Evolutionary conservation across 768 basidiomycete genomes (phyloP), one percentile per base, ranked within the genome.

Genomic region (Psilocybe tampanensis): DNA sequence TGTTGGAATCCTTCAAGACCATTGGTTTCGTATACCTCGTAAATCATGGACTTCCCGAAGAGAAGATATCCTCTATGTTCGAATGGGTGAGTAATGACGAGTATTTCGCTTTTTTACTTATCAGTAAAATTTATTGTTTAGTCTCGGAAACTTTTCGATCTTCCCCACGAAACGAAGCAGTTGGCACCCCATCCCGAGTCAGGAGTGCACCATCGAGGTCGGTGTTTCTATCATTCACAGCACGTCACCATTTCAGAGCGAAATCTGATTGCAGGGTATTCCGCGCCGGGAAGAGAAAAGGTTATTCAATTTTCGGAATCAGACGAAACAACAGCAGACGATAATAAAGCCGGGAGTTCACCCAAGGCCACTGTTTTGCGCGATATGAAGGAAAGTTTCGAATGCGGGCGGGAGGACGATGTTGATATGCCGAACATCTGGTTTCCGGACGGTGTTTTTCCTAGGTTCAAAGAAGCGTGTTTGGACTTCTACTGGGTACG

Each of bases 321-420:
- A 8, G 74, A 75, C 52, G 74, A 6, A 12, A 18, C 48, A 34
- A 9, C 50, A n/a, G 51, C 23, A 9, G 19, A 29, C 22, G 22
- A 11, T 32, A 19, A 22, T 8, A 19, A 23, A 13, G 19, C n/a
- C 18, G 39, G 33, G 15, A 33, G 18, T n/a, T 24, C 33, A 3
- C 15, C 15, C 5, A 60, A 36, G 19, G 64, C 61, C 19, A 66
- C 71, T 29, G 67, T 72, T 19, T 41, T 47, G 18, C 76, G 74
- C 36, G 73, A 76, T 44, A 68, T 79, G 44, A 83, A 82, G 61
- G 84, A 84, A 64, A 82, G 77, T 55, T 84, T 83, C 53, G 83
- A 85, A 56, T 72, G 74, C n/a, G 83, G 82, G 1, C 70, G 77
- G 23, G 83, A 84, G 44, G 70, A 75, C n/a, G 70, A 78, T 44